These are phyloP conservation scores for Boletus reticuloceps DNA, from an alignment of 768 basidiomycete genomes.

Conservation along the genomic window DNA sequence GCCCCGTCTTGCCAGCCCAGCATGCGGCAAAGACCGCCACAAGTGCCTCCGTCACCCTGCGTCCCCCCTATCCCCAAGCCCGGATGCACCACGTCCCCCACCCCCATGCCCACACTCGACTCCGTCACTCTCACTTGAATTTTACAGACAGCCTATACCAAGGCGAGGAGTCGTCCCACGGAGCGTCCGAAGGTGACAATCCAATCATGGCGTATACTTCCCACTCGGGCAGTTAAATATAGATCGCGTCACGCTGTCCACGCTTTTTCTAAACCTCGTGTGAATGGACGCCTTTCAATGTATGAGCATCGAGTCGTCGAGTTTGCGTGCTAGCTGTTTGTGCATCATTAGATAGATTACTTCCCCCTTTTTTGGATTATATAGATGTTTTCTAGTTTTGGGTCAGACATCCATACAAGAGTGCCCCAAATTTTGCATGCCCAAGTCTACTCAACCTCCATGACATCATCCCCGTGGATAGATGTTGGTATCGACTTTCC, in stretches of 20 bases:
- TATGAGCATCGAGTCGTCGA: constrained; percentile 7
- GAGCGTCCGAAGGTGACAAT: constrained; percentile 32
- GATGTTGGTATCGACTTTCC: background rate
- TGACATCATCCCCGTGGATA: constrained; percentile 39
- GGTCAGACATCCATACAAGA: constrained; percentile 1
- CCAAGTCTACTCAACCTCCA: constrained; percentile 47
- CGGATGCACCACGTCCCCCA: constrained; percentile 83
- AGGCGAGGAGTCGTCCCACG: constrained; percentile 25
- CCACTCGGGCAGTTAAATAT: constrained; percentile 29
- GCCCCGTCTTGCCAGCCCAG: constrained; percentile 14
- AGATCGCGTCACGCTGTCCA: no score
- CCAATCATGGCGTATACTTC: constrained; percentile 50
- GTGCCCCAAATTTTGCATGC: no score
- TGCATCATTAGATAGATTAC: constrained; percentile 31
- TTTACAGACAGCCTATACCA: constrained; percentile 41
- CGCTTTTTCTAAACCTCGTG: background rate
- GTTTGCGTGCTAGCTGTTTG: constrained; percentile 21
- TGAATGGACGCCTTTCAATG: constrained; percentile 6
- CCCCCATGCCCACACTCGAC: constrained; percentile 73
- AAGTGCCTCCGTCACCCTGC: constrained; percentile 46
- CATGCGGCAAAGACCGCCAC: constrained; percentile 31
- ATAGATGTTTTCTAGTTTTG: constrained; percentile 19
- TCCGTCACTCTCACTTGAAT: constrained; percentile 58
- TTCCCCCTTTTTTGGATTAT: constrained; percentile 18
- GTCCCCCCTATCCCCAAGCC: constrained; percentile 53